Base-by-base conservation (phyloP, 192 early-diverging fungal species). In the Rhizophagus prolifer region DNA sequence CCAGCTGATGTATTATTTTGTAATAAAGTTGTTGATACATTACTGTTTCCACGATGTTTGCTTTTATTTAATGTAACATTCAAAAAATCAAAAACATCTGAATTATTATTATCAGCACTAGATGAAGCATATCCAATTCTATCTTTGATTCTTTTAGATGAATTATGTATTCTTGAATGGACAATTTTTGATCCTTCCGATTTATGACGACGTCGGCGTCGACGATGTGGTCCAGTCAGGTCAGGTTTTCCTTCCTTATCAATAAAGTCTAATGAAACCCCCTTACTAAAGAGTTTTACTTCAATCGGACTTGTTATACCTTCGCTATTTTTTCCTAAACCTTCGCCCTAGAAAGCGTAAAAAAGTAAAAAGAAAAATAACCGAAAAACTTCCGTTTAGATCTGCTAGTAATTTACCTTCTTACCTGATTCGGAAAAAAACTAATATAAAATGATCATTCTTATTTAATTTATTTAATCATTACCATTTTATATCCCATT, bases 401-500 rank as follows among this genome's bases (percentile, higher is more conserved):
- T 16, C 44, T 58, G 14, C 9, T 19, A 70, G 13, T 36, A 12
- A 21, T 36, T 67, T 12, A 21, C 50, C 7, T 54, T 54, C 50
- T 54, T 54, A 54, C 50, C 50, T 54, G 50, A 54, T 54, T 21
- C 50, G 50, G 50, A 54, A 16, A 6, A 50, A 54, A 54, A 21
- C 21, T 7, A 54, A 6, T 54, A 21, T 21, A 67, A 34, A 38
- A 41, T 38, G 41, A 67, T 41, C 21, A 2, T 19, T n/a, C 10
- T 63, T 28, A 63, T 63, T 19, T 67, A 38, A 38, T 8, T 38
- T 38, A 38, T 67, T 36, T 41, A 34, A 61, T 54, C 50, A 19
- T 54, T 73, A 61, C 71, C 71, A 60, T 58, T 73, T 73, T 73
- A 59, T 73, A 73, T 25, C 71, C 71, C 71, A 73, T 73, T 38